Evolutionary conservation across 2,329 filamentous ascomycete genomes (phyloP).

Genomic region (Venturia pyrina): DNA sequence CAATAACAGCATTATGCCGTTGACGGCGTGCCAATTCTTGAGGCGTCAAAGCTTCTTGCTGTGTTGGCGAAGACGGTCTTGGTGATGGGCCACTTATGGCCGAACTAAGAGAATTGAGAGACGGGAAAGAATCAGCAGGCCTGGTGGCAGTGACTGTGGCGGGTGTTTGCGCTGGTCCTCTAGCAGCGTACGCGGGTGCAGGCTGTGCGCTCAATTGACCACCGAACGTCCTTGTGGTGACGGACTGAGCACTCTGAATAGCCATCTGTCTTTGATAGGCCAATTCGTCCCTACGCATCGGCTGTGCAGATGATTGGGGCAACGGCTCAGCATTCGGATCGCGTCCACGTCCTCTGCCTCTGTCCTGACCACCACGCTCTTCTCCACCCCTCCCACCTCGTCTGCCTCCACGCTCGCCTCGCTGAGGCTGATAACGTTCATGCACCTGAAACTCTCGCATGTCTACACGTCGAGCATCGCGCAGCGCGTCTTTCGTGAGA

Average conservation of each 20-base stretch:
- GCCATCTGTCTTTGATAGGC: conserved; percentile 89
- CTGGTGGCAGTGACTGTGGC: not conserved
- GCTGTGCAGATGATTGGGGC: conserved; percentile 66
- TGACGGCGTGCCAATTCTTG: conserved; percentile 73
- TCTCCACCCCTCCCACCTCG: conserved; percentile 22
- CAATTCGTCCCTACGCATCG: conserved; percentile 73
- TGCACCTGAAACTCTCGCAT: conserved; percentile 60
- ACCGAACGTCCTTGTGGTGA: conserved; percentile 72
- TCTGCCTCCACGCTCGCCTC: conserved; percentile 33
- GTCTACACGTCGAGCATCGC: conserved; percentile 78
- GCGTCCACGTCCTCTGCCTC: conserved; percentile 55
- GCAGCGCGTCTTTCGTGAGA: conserved; percentile 69
- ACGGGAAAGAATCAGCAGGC: conserved; percentile 14
- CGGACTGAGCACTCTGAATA: conserved; percentile 76
- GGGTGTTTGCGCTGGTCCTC: not conserved
- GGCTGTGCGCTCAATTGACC: conserved; percentile 56
- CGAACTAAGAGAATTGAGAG: conserved; percentile 19
- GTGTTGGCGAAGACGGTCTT: conserved; percentile 28
- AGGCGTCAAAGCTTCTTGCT: conserved; percentile 45
- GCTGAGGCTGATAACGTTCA: conserved; percentile 43
- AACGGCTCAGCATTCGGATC: conserved; percentile 80
- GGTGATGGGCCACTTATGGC: not conserved
- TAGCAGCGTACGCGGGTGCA: not conserved
- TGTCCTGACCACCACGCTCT: conserved; percentile 34
- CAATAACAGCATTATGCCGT: conserved; percentile 74